These are phyloP conservation scores for Ceriops tagal DNA, from an alignment of 345 rosid species.

Conservation along the genomic window DNA sequence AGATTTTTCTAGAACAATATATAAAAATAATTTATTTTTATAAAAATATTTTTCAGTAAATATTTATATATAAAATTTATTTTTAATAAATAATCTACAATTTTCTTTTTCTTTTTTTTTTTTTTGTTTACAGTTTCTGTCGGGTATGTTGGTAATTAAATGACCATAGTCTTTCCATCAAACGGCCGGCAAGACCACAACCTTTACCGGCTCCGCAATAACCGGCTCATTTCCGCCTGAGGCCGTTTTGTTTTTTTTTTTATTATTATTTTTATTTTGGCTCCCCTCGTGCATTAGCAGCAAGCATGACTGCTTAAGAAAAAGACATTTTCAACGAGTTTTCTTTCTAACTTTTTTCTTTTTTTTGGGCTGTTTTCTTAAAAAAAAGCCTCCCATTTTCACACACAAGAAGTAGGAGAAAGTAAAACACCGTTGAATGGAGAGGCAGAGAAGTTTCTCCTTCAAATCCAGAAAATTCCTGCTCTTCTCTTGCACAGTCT, in stretches of 20 bases:
- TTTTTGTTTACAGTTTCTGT: neutral
- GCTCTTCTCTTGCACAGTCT: constrained; percentile 45
- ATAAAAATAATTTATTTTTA: too few species aligned
- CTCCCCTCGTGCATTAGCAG: neutral
- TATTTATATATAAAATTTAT: too few species aligned
- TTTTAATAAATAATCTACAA: too few species aligned
- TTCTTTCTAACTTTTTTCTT: neutral
- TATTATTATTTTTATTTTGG: neutral
- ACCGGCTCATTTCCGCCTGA: neutral
- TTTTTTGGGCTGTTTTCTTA: neutral
- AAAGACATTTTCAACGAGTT: constrained; percentile 1
- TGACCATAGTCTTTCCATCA: neutral
- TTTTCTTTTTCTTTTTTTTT: neutral
- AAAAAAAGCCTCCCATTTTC: neutral
- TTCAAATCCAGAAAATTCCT: constrained; percentile 58
- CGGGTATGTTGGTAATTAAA: neutral
- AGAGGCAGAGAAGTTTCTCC: constrained; percentile 74
- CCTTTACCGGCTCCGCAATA: neutral
- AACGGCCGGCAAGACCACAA: neutral
- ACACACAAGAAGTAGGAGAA: neutral
- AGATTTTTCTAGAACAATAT: too few species aligned
- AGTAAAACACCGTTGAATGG: constrained; percentile 39
- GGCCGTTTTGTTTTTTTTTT: neutral
- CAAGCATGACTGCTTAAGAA: neutral
- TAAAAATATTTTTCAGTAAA: too few species aligned